phyloP scores from a whole-genome alignment of 345 rosid genomes.

The Rubroshorea leprosula region DNA sequence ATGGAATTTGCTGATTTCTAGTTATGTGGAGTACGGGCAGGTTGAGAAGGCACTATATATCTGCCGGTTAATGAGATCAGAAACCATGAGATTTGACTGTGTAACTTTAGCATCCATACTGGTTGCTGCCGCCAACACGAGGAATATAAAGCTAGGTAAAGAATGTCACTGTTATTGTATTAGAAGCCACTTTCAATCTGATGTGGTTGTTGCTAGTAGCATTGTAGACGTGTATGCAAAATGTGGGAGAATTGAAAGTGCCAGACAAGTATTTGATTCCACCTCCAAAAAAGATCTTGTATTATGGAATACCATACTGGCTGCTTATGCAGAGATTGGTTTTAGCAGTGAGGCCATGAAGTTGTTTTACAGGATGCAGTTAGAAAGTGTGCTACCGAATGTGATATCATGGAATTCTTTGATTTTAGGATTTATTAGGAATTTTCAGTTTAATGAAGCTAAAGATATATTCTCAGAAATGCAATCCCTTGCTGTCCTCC shows the following conservation, averaged over 20 bases:
- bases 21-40: slow-evolving; percentile 44
- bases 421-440: slow-evolving; percentile 51
- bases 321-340: slow-evolving; percentile 62
- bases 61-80: slow-evolving; percentile 49
- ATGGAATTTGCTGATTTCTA: slow-evolving; percentile 75
- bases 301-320: slow-evolving; percentile 57
- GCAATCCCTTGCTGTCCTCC: slow-evolving; percentile 40
- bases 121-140: slow-evolving; percentile 44
- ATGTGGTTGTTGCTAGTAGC: slow-evolving; percentile 46
- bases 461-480: slow-evolving; percentile 54
- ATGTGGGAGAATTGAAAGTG: slow-evolving; percentile 46
- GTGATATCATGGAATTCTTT: slow-evolving; percentile 62
- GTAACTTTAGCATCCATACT: slow-evolving; percentile 57
- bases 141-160: slow-evolving; percentile 43
- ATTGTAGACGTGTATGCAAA: slow-evolving; percentile 55
- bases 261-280: slow-evolving; percentile 45
- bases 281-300: slow-evolving; percentile 38
- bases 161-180: slow-evolving; percentile 60
- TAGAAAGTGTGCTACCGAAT: slow-evolving; percentile 55
- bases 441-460: slow-evolving; percentile 47
- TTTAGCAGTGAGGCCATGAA: slow-evolving; percentile 50
- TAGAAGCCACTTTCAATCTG: slow-evolving; percentile 49
- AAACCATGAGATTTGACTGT: slow-evolving; percentile 54
- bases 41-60: slow-evolving; percentile 42
- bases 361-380: slow-evolving; percentile 70